phyloP scores from a whole-genome alignment of 352 stramenopile genomes.

The Thalassiosira hispida region DNA sequence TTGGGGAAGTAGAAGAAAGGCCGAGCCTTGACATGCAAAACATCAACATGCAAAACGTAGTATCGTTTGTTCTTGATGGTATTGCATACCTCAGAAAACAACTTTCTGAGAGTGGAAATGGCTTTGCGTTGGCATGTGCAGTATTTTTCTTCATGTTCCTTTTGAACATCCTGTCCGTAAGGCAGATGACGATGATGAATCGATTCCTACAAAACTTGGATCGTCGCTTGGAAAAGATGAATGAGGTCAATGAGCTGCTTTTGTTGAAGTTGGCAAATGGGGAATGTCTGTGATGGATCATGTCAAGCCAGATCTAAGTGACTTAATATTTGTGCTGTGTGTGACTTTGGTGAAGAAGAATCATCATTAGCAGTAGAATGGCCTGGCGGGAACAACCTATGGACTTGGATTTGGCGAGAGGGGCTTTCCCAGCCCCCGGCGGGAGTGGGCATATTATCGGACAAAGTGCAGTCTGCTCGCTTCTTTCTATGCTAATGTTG shows the following conservation, averaged over 20 bases:
- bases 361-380: no score
- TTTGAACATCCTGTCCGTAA: slow-evolving; percentile 29
- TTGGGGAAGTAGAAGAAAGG: slow-evolving; percentile 4
- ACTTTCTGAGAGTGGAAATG: slow-evolving; percentile 4
- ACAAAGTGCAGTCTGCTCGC: no score
- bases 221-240: slow-evolving; percentile 15
- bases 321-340: no score
- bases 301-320: no score
- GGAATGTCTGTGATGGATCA: neutral
- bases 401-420: no score
- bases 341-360: no score
- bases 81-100: slow-evolving; percentile 14
- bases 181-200: slow-evolving; percentile 37
- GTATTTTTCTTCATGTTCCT: slow-evolving; percentile 26
- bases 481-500: no score
- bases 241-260: neutral
- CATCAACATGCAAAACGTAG: neutral
- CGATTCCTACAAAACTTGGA: slow-evolving; percentile 23
- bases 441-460: no score
- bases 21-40: neutral
- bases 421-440: no score
- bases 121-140: slow-evolving; percentile 2
- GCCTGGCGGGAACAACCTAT: no score
- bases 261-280: neutral
- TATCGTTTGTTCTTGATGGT: slow-evolving; percentile 5